A percentile compares a stretch with the other conserved stretches of the same genome.
phyloP scores from a whole-genome alignment of 495 filamentous ascomycete species.

The Aspergillus biplanus region DNA sequence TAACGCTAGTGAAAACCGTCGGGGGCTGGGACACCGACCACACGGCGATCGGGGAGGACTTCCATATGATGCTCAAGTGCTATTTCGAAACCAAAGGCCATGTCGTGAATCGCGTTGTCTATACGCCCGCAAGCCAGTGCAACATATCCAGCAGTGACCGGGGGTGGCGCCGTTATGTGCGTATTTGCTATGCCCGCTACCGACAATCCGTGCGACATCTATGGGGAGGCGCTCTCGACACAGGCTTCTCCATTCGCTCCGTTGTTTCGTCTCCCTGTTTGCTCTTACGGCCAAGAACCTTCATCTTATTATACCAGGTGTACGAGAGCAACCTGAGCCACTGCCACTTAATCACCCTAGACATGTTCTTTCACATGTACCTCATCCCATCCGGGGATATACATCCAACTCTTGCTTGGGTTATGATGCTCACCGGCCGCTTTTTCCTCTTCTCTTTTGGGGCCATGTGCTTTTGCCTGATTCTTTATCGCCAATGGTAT shows the following conservation, averaged over 20 bases:
- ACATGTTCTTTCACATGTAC: neutral
- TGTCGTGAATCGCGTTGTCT: slow-evolving; percentile 51
- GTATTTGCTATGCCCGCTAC: slow-evolving; percentile 10
- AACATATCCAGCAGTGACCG: slow-evolving; percentile 60
- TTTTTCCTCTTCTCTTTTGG: neutral
- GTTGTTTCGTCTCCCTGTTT: neutral
- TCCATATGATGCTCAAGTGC: slow-evolving; percentile 77
- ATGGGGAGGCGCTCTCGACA: neutral
- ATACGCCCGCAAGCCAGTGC: slow-evolving; percentile 67
- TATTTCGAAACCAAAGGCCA: slow-evolving; percentile 70
- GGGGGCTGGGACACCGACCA: slow-evolving; percentile 68
- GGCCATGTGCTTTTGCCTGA: neutral
- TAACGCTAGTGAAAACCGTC: slow-evolving; percentile 31
- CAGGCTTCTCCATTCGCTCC: neutral
- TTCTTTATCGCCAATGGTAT: neutral
- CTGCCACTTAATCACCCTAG: neutral
- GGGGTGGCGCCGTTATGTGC: slow-evolving; percentile 58
- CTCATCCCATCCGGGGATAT: neutral
- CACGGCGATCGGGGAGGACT: slow-evolving; percentile 70
- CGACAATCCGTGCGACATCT: neutral
- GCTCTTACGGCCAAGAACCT: neutral
- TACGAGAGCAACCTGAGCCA: neutral
- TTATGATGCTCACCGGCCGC: neutral
- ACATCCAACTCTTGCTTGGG: neutral
- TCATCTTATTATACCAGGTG: neutral